Base-by-base conservation (phyloP, 192 early-diverging fungal species). In the Linnemannia exigua region DNA sequence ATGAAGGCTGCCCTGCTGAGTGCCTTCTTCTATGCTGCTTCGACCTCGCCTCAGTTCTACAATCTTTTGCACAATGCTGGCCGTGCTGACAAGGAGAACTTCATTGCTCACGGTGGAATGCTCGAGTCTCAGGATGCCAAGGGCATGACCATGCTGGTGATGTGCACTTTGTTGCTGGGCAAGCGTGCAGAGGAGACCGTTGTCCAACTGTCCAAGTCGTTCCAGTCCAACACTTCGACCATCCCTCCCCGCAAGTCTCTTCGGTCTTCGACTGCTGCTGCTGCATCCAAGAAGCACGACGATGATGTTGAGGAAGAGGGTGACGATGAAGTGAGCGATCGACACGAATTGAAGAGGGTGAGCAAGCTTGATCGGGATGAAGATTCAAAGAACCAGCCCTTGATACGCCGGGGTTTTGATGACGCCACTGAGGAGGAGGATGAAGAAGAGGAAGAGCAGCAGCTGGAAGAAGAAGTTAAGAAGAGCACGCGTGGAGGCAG, bases 1-100 rank as follows among this genome's bases (percentile, higher is more conserved):
- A 86, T 86, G 84, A 86, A 86, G 70, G 84, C 84, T 6, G 74
- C 84, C 16, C 20, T 86, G 8, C 25, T 86, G 48, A 80, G 78
- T n/a, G 69, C 84, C 20, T 72, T 80, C 28, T 86, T 86, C 41
- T 86, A 86, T 22, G 84, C 84, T 28, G 58, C 84, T 1, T 86
- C 84, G 12, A 86, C 84, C 11, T 86, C 84, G 6, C 84, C 78
- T 7, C 84, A 86, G 38, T 75, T 80, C 17, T 69, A 79, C 17
- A n/a, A n/a, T 5, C 69, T 79, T 16, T 37, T 86, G 74, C 67
- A 70, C 6, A 31, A 14, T 12, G 58, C 25, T 25, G 67, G 48
- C 11, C 66, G 54, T 9, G 38, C n/a, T 22, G 25, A 37, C 17
- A 63, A 38, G 51, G 78, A 50, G 22, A 22, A 2, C 14, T 67